Percentiles rank a stretch among this genome's conserved stretches.
phyloP scores from a whole-genome alignment of 768 basidiomycete species.

The Termitomyces sp. region DNA sequence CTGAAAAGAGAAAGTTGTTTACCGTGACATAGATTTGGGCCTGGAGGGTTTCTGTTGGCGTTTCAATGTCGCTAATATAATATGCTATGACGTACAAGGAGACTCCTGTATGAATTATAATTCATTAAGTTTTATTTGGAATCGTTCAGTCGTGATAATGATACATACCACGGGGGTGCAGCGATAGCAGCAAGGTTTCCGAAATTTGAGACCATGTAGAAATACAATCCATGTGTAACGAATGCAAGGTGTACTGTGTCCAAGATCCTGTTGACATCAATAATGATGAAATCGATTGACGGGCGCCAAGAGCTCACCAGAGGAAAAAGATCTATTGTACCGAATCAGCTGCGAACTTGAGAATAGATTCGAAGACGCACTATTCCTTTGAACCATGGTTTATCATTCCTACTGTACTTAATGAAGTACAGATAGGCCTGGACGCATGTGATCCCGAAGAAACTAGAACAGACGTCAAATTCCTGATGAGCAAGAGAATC shows the following conservation, averaged over 20 bases:
- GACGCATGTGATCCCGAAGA: conserved; percentile 9
- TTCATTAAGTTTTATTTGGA: not conserved
- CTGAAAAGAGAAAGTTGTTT: not conserved
- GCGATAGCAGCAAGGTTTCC: conserved; percentile 1
- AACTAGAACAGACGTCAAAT: not conserved
- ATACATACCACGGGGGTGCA: conserved; percentile 3
- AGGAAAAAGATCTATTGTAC: conserved; percentile 4
- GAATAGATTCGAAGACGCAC: conserved; percentile 1
- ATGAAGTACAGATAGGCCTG: conserved; percentile 7
- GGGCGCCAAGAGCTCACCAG: not conserved
- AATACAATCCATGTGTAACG: conserved; percentile 5
- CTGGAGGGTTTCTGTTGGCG: not conserved
- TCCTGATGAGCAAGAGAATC: conserved; percentile 20
- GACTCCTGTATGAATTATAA: conserved; percentile 3
- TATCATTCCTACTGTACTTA: not conserved
- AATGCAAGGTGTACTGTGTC: conserved; percentile 9
- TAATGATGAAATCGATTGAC: not conserved
- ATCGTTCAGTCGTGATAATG: not conserved
- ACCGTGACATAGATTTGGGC: conserved; percentile 13
- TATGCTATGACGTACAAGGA: conserved; percentile 7
- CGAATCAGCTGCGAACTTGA: not conserved
- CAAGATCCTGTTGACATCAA: not conserved
- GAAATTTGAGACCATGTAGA: conserved; percentile 8
- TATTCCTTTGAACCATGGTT: conserved; percentile 4
- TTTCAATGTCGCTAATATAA: not conserved